These are phyloP conservation scores for Chaetomidium leptoderma DNA, from an alignment of 495 filamentous ascomycete species.

Conservation along the genomic window DNA sequence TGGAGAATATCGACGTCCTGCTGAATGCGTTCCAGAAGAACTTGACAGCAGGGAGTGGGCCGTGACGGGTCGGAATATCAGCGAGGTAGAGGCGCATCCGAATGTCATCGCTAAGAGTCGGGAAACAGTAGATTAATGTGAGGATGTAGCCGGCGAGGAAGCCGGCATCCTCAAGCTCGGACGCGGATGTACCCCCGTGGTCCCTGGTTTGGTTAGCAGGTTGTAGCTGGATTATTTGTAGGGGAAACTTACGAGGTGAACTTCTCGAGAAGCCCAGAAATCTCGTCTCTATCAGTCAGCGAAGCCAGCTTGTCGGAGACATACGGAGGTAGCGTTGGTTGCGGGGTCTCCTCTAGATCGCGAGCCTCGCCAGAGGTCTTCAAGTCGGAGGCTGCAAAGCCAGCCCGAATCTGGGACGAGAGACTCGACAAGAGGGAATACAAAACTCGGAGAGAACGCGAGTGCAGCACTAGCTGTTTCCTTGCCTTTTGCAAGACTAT, in stretches of 20 bases:
- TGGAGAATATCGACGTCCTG: conserved; percentile 60
- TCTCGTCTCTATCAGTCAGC: conserved; percentile 39
- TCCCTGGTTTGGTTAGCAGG: conserved; percentile 27
- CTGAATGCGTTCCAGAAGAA: conserved; percentile 83
- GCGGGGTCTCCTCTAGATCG: conserved; percentile 11
- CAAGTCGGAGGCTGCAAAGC: conserved; percentile 13
- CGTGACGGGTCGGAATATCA: conserved; percentile 54
- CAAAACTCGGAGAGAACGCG: conserved; percentile 22
- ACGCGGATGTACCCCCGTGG: conserved; percentile 22
- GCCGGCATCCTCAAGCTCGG: conserved; percentile 57
- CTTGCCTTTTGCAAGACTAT: conserved; percentile 64
- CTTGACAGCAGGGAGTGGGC: conserved; percentile 64
- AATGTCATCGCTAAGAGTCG: conserved; percentile 77
- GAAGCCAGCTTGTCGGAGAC: conserved; percentile 32
- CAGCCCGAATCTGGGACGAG: conserved; percentile 24
- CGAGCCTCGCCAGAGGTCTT: conserved; percentile 8
- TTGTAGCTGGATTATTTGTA: conserved; percentile 15
- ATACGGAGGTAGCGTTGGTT: conserved; percentile 30
- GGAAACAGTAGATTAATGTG: conserved; percentile 82
- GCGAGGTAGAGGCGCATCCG: conserved; percentile 91
- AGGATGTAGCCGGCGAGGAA: conserved; percentile 82
- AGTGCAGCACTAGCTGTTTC: conserved; percentile 21
- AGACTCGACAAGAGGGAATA: conserved; percentile 27
- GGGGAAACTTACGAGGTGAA: conserved; percentile 35
- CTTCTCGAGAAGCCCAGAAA: conserved; percentile 36